These are phyloP conservation scores for Kodamaea sagamina DNA, from an alignment of 805 yeast genomes.

Conservation along the genomic window DNA sequence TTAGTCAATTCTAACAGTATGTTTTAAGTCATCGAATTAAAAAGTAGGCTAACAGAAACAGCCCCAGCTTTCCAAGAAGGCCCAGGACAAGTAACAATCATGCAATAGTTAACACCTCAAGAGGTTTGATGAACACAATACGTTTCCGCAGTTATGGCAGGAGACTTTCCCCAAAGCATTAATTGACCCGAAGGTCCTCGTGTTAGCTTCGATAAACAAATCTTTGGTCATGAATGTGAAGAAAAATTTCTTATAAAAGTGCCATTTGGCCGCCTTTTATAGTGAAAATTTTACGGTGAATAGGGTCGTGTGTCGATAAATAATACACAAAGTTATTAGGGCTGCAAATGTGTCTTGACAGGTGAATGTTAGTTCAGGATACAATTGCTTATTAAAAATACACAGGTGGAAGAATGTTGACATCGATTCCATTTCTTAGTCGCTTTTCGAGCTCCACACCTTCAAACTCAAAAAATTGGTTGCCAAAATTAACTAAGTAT, in stretches of 20 bases:
- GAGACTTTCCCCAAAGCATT: conserved; percentile 88
- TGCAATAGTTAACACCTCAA: conserved; percentile 16
- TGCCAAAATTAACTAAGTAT: conserved; percentile 17
- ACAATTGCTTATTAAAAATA: no score
- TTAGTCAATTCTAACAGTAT: conserved; percentile 15
- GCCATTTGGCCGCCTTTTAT: conserved; percentile 1
- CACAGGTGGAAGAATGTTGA: no score
- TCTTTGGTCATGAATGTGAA: conserved; percentile 68
- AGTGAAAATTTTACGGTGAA: conserved; percentile 12
- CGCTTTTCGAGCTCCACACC: no score
- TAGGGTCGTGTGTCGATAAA: conserved; percentile 2
- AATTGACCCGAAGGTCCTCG: conserved; percentile 38
- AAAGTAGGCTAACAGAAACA: not conserved
- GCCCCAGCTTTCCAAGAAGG: not conserved
- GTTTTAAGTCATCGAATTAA: not conserved
- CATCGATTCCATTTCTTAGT: no score
- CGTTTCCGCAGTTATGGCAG: conserved; percentile 77
- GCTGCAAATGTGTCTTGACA: conserved; percentile 7
- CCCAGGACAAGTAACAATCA: not conserved
- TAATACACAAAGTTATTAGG: conserved; percentile 7
- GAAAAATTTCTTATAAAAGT: conserved; percentile 22
- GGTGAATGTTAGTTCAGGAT: no score
- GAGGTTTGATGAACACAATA: conserved; percentile 33
- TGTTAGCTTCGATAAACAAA: conserved; percentile 76
- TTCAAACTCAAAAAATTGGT: no score